Conservation (phyloP, 2,329 filamentous ascomycete genomes). For the Botrytis porri region DNA sequence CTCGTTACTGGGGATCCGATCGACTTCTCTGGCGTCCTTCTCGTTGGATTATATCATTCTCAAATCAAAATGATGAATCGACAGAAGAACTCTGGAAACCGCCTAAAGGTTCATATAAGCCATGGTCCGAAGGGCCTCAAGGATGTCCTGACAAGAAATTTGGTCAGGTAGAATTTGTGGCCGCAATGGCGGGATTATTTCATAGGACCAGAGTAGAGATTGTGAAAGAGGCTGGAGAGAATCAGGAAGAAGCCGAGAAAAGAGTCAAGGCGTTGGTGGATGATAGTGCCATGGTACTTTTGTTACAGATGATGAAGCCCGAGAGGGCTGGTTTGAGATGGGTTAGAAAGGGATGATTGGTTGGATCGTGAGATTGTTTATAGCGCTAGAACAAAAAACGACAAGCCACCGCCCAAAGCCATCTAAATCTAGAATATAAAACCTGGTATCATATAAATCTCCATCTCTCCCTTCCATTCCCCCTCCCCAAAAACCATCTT, state of each 20-base stretch:
- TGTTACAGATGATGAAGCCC: not conserved
- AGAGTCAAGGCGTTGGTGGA: not conserved
- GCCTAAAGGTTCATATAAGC: not conserved
- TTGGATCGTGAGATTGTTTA: not conserved
- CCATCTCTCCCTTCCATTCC: too few relatives aligned
- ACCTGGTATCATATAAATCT: not conserved
- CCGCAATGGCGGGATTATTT: not conserved
- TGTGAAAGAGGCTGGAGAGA: not conserved
- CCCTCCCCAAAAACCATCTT: not conserved
- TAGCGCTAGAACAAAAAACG: rapidly evolving
- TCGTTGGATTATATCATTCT: not conserved
- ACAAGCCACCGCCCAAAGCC: not conserved
- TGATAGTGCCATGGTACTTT: not conserved
- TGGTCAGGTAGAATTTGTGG: not conserved
- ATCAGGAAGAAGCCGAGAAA: not conserved
- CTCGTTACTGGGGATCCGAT: not conserved
- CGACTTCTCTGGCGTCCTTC: not conserved
- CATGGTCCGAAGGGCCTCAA: not conserved
- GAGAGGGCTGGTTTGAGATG: not conserved
- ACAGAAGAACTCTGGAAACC: not conserved
- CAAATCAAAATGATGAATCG: not conserved
- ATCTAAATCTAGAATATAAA: not conserved
- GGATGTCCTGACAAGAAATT: not conserved
- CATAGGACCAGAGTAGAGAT: not conserved
- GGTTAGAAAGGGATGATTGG: not conserved